Percentiles rank a stretch among this genome's conserved stretches.
These are phyloP conservation scores for Aspergillus arachidicola DNA, from an alignment of 2,329 filamentous ascomycete genomes.

Conservation along the genomic window DNA sequence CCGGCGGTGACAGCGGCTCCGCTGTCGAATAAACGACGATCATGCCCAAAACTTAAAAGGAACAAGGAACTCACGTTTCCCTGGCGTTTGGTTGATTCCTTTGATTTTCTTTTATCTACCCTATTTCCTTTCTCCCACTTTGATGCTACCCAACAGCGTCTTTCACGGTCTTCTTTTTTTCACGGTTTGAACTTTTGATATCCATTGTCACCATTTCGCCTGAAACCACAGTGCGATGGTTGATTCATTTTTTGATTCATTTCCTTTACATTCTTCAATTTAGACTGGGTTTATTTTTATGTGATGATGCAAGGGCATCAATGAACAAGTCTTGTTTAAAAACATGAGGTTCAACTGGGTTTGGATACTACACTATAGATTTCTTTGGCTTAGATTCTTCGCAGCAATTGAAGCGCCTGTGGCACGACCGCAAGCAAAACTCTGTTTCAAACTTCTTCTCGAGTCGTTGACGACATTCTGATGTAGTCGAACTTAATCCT, in stretches of 20 bases:
- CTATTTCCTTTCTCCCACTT: conserved; percentile 1
- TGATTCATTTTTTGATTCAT: conserved; percentile 2
- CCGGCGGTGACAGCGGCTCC: conserved; percentile 55
- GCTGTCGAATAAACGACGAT: conserved; percentile 55
- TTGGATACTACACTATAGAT: conserved; percentile 7
- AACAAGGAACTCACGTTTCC: conserved; percentile 11
- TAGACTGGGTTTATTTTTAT: conserved; percentile 15
- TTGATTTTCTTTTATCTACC: conserved; percentile 5
- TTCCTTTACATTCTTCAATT: conserved; percentile 3
- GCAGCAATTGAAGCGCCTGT: neutral
- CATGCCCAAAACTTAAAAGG: conserved; percentile 18
- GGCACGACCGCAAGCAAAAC: neutral
- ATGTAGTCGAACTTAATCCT: neutral
- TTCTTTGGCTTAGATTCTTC: neutral
- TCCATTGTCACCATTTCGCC: conserved; percentile 18
- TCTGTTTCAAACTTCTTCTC: neutral
- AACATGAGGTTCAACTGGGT: conserved; percentile 7
- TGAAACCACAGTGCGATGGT: conserved; percentile 2
- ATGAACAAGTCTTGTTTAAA: conserved; percentile 6
- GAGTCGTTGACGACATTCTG: conserved; percentile 5
- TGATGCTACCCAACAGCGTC: neutral
- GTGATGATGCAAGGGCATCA: conserved; percentile 14
- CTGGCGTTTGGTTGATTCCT: conserved; percentile 21
- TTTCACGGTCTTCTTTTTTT: conserved; percentile 6
- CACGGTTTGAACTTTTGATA: conserved; percentile 28